phyloP scores from a whole-genome alignment of 1,284 basidiomycete genomes.

The Melanopsichium pennsylvanicum region DNA sequence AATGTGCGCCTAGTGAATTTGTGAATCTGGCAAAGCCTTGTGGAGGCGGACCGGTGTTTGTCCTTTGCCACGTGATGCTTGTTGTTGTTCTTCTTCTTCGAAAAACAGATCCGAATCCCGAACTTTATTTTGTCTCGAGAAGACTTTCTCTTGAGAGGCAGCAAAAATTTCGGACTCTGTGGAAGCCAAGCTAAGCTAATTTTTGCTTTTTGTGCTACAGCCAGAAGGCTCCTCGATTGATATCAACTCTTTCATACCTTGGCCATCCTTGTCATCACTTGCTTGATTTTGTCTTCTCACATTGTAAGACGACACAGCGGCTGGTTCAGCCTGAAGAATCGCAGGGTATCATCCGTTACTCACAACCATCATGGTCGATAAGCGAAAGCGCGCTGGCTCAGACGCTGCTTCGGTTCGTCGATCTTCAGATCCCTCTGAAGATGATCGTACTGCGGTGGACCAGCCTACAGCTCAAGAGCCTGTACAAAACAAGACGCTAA shows the following conservation, averaged over 20 bases:
- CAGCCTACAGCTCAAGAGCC: conserved; percentile 1
- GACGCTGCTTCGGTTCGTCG: conserved; percentile 21
- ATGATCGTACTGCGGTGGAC: conserved; percentile 10
- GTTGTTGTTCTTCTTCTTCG: too few species aligned
- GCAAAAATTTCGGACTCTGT: conserved; percentile 26
- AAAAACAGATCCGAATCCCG: conserved; percentile 6
- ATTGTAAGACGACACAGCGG: conserved; percentile 1
- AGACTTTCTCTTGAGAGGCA: conserved; percentile 5
- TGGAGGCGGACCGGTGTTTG: too few species aligned
- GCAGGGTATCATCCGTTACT: background rate
- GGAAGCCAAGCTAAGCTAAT: too few species aligned
- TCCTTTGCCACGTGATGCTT: background rate
- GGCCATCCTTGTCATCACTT: too few species aligned
- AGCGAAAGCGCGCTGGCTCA: conserved; percentile 32
- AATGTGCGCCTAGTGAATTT: too few species aligned
- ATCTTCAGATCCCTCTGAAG: conserved; percentile 19
- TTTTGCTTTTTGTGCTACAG: conserved; percentile 3
- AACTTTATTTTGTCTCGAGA: background rate
- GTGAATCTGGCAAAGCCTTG: background rate
- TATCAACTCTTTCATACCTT: background rate
- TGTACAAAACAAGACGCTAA: conserved; percentile 9
- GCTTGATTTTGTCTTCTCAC: too few species aligned
- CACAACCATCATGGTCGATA: conserved; percentile 19
- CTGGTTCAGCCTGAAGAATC: background rate
- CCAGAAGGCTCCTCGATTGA: conserved; percentile 1